These are phyloP conservation scores for Paralagenidium karlingii DNA, from an alignment of 352 stramenopile species.

Conservation along the genomic window DNA sequence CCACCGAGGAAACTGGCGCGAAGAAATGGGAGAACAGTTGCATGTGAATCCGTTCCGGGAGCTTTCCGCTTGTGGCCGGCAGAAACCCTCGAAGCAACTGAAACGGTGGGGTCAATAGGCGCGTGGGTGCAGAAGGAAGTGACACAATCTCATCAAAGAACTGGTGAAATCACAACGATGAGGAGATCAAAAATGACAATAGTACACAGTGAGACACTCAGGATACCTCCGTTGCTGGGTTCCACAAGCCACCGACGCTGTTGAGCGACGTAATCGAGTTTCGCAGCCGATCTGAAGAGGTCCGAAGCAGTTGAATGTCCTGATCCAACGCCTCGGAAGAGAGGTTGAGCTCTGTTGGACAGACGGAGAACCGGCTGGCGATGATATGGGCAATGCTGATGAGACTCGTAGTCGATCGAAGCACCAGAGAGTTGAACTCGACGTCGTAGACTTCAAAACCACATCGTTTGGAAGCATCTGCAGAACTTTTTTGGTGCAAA, in stretches of 20 bases:
- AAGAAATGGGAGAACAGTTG: constrained; percentile 59
- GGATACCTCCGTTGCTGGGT: constrained; percentile 24
- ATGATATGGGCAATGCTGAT: constrained; percentile 55
- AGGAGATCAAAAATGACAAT: too few species aligned
- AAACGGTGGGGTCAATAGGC: constrained; percentile 5
- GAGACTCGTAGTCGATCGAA: constrained; percentile 44
- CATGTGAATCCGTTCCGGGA: constrained; percentile 41
- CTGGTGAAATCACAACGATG: neutral
- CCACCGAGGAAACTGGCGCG: constrained; percentile 35
- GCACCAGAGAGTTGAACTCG: constrained; percentile 71
- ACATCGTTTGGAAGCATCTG: neutral
- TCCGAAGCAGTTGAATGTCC: constrained; percentile 19
- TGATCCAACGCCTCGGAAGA: constrained; percentile 23
- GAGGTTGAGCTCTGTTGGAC: constrained; percentile 26
- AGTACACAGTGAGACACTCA: too few species aligned
- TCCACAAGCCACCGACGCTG: constrained; percentile 39
- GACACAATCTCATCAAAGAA: neutral
- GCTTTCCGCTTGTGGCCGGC: constrained; percentile 29
- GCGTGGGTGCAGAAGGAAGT: too few species aligned
- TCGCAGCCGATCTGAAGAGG: constrained; percentile 15
- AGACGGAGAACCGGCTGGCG: constrained; percentile 41
- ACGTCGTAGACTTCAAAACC: constrained; percentile 49
- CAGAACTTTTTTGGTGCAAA: constrained; percentile 1
- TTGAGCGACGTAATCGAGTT: constrained; percentile 28
- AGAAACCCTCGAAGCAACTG: constrained; percentile 47